phyloP scores from a whole-genome alignment of 352 stramenopile genomes.

The Thraustotheca clavata region DNA sequence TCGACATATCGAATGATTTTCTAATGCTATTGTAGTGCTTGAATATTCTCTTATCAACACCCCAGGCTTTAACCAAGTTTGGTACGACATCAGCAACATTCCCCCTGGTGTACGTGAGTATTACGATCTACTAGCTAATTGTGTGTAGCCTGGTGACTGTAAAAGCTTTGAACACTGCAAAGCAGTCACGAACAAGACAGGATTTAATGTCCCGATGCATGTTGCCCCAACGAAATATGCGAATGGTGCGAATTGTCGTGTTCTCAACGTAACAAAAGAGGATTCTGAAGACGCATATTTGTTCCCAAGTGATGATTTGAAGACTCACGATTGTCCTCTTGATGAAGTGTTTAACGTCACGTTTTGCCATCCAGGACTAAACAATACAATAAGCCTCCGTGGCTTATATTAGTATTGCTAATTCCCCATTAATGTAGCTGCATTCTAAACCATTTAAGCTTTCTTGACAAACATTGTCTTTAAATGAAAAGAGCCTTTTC shows the following conservation, averaged over 20 bases:
- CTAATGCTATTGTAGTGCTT: conserved; percentile 15
- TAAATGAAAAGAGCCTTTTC: background rate
- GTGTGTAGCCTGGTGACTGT: conserved; percentile 34
- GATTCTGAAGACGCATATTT: conserved; percentile 41
- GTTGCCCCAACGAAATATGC: conserved; percentile 33
- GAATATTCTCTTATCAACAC: conserved; percentile 15
- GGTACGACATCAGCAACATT: conserved; percentile 62
- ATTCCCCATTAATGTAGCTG: background rate
- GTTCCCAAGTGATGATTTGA: conserved; percentile 40
- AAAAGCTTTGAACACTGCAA: conserved; percentile 42
- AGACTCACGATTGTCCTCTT: conserved; percentile 41
- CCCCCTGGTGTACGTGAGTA: conserved; percentile 25
- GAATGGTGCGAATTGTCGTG: conserved; percentile 21
- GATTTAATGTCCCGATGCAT: conserved; percentile 55
- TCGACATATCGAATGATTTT: background rate
- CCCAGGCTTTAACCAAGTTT: conserved; percentile 21
- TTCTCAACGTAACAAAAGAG: conserved; percentile 29
- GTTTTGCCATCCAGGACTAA: conserved; percentile 33
- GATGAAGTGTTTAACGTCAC: conserved; percentile 31
- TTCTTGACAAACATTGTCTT: conserved; percentile 9
- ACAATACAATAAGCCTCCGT: background rate
- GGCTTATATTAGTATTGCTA: background rate
- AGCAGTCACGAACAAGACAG: conserved; percentile 35
- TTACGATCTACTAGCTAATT: background rate
- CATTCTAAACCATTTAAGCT: background rate